A percentile compares a stretch with the other conserved stretches of the same genome.
These are phyloP conservation scores for Leptographium procerum DNA, from an alignment of 2,329 filamentous ascomycete genomes.

Conservation along the genomic window DNA sequence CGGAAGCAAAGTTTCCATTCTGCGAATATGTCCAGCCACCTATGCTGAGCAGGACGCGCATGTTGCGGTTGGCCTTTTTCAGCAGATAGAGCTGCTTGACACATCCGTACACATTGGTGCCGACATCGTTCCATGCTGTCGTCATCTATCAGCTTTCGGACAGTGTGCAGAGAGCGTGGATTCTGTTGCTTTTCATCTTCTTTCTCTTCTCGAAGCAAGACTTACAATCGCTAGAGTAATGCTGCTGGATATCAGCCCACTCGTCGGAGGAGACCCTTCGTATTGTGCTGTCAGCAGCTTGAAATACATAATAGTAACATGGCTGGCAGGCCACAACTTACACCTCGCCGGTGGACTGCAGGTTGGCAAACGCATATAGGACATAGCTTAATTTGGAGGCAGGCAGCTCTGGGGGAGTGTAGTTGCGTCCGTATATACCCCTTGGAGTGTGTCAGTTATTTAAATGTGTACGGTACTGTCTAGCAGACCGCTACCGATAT, in stretches of 20 bases:
- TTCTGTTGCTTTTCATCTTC: too few relatives aligned
- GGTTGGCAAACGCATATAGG: conserved; percentile 71
- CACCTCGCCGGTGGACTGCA: conserved; percentile 60
- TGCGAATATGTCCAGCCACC: conserved; percentile 78
- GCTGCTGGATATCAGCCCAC: neutral
- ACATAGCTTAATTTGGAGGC: conserved; percentile 63
- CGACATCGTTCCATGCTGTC: conserved; percentile 45
- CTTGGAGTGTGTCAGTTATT: conserved; percentile 18
- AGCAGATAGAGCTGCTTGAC: conserved; percentile 68
- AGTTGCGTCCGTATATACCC: conserved; percentile 66
- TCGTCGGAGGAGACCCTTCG: neutral
- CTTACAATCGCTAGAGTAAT: neutral
- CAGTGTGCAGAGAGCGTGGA: too few relatives aligned
- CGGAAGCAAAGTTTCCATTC: conserved; percentile 51
- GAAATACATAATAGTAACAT: neutral
- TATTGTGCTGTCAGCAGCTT: neutral
- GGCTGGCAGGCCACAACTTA: conserved; percentile 24
- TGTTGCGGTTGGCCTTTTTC: conserved; percentile 64
- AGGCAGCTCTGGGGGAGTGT: conserved; percentile 59
- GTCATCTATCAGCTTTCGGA: too few relatives aligned
- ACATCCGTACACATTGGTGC: conserved; percentile 69
- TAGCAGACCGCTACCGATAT: neutral
- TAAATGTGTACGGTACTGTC: neutral
- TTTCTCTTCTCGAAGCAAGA: too few relatives aligned
- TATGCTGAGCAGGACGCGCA: conserved; percentile 71